Percentiles rank a stretch among this genome's conserved stretches.
Conservation (phyloP, 169 alveolate species). For the Toxoplasma gondii region DNA sequence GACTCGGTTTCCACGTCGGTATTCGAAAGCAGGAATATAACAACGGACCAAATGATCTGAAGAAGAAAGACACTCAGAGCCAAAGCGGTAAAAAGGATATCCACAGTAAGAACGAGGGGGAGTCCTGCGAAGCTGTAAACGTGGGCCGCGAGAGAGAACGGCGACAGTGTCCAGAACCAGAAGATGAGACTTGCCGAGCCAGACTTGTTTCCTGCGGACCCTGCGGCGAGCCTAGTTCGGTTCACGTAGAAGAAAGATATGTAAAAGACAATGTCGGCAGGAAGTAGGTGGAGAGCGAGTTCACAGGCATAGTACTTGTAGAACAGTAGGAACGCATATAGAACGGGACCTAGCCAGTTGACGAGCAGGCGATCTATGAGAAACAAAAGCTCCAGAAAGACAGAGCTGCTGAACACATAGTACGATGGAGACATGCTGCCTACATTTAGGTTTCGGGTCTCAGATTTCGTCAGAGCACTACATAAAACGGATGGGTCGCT, state of each 20-base stretch:
- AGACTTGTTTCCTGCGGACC: background rate
- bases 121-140: background rate
- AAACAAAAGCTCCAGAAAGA: background rate
- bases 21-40: background rate
- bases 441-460: too few relatives aligned
- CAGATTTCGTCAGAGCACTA: too few relatives aligned
- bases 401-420: background rate
- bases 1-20: background rate
- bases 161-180: constrained; percentile 34
- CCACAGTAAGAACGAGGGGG: background rate
- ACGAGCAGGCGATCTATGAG: background rate
- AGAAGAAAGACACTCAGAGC: background rate
- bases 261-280: background rate
- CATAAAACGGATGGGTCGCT: too few relatives aligned
- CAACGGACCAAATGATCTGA: constrained; percentile 16
- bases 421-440: background rate
- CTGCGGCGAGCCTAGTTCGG: constrained; percentile 20
- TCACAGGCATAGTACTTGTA: background rate
- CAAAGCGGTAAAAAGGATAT: background rate
- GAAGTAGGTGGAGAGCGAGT: background rate
- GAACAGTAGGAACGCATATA: background rate
- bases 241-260: background rate
- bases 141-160: background rate
- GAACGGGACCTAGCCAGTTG: background rate
- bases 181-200: background rate